Base-by-base conservation (phyloP, 805 yeast species). In the Myxozyma kluyveri region DNA sequence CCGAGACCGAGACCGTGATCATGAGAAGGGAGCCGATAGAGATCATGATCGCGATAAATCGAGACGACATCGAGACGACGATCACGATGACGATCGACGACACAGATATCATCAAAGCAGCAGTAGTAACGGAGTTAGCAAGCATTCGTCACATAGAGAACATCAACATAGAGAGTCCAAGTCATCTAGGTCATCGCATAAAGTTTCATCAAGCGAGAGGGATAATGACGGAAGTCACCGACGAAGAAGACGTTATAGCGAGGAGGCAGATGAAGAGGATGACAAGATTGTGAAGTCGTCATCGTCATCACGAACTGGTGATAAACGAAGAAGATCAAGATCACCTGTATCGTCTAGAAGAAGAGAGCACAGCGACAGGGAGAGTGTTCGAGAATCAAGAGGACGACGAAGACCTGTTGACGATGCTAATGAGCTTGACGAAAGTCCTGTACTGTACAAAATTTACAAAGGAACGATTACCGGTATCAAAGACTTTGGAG, bases 401-500 rank as follows among this genome's bases (percentile, higher is more conserved):
- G 35, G 22, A 33, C 4, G 51, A 47, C 12, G 33, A 29, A 29
- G 33, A 29, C 9, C 44, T 10, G 4, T 14, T 6, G 6, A 27
- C 18, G 23, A 17, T n/a, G 26, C 18, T 21, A 40, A 21, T 23
- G 40, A 42, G 32, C 55, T 64, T 38, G 72, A 67, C 50, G 62
- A 61, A 2, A 63, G 62, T 2, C 72, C 80, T 0, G 58, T 65
- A 3, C 52, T 73, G 1, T 81, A 79, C 17, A 66, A 73, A 22
- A 69, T 86, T 0, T 82, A 84, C 60, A 67, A 67, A 26, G 97
- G 95, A 0, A 67, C 58, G 23, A 84, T 91, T 2, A 74, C 73
- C 42, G 79, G 78, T 41, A 61, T 86, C 1, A 80, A 81, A 39
- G 67, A 77, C 1, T 90, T 81, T 68, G 97, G 98, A 0, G 95